Base-by-base conservation (phyloP, 2,329 filamentous ascomycete species). In the Plectosphaerella plurivora region DNA sequence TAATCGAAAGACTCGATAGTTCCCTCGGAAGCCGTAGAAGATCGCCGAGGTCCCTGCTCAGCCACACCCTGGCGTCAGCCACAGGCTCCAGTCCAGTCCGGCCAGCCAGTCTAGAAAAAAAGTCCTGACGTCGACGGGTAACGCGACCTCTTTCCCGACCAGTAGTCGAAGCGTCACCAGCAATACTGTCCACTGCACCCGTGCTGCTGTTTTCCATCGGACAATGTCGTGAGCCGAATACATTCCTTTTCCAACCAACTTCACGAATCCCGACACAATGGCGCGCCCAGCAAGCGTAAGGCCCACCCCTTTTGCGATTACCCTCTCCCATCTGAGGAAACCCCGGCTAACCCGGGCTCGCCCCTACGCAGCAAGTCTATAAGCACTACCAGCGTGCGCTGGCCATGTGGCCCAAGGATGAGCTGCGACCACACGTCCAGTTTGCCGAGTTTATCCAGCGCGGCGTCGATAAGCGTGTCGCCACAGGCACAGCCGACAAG, bases 381-480 rank as follows among this genome's bases (percentile, higher is more conserved):
- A 71, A 69, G 59, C 75, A 76, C 58, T 73, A 79, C 68, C 69
- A 76, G 45, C 73, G 74, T 51, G 74, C 75, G 25, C 70, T 83
- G 51, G 71, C 76, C 53, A 74, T 75, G 57, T 88, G 84, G 84
- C 85, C 85, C 45, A 78, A 79, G 60, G 84, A 87, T 61, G 71
- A 73, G 53, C 74, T 88, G 45, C 82, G 85, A 1, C 84, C 84
- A 8, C 77, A 84, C 53, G 74, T 79, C 63, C 82, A 86, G 65
- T 76, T 88, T 58, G 81, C 81, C 61, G 75, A 82, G 57, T 73
- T 81, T 35, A 68, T 87, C 47, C 65, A 66, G 20, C 69, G 71
- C 52, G 72, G 76, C 25, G 65, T 81, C 48, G 70, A 75, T 51
- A 63, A 62, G 46, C 58, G 59, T 11, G 56, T 66, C n/a, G 36